These are phyloP conservation scores for Arthrobotrys conoides DNA, from an alignment of 2,329 filamentous ascomycete species.

Conservation along the genomic window DNA sequence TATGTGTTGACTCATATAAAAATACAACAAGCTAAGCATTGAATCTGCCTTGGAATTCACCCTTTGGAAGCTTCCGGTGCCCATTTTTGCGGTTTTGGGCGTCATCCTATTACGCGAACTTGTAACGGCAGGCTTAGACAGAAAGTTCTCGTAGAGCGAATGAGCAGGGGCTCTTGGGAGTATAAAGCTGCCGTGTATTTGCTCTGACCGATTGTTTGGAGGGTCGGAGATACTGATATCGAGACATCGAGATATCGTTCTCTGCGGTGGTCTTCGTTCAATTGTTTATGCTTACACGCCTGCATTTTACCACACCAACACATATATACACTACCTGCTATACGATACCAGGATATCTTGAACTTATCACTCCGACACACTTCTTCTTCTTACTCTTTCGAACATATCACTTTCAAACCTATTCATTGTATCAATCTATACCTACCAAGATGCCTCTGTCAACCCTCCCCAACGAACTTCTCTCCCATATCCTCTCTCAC, in stretches of 20 bases:
- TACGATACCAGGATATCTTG: background rate
- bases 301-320: slow-evolving; percentile 9
- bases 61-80: slow-evolving; percentile 22
- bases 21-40: background rate
- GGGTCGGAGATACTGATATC: background rate
- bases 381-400: too few relatives aligned
- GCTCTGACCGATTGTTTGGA: background rate
- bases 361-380: too few relatives aligned
- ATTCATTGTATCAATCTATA: background rate
- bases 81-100: slow-evolving; percentile 17
- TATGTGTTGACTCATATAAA: slow-evolving; percentile 1
- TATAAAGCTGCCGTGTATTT: slow-evolving; percentile 3
- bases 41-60: slow-evolving; percentile 28
- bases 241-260: background rate
- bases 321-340: background rate
- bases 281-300: background rate
- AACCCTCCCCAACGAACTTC: slow-evolving; percentile 30
- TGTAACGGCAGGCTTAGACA: slow-evolving; percentile 12
- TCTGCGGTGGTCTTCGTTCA: background rate
- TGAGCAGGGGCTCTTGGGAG: background rate
- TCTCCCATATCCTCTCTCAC: slow-evolving; percentile 42
- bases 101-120: background rate
- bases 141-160: slow-evolving; percentile 11
- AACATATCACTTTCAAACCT: background rate
- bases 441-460: slow-evolving; percentile 28